Evolutionary conservation across 495 filamentous ascomycete genomes (phyloP).

Genomic region (Tuber indicum): DNA sequence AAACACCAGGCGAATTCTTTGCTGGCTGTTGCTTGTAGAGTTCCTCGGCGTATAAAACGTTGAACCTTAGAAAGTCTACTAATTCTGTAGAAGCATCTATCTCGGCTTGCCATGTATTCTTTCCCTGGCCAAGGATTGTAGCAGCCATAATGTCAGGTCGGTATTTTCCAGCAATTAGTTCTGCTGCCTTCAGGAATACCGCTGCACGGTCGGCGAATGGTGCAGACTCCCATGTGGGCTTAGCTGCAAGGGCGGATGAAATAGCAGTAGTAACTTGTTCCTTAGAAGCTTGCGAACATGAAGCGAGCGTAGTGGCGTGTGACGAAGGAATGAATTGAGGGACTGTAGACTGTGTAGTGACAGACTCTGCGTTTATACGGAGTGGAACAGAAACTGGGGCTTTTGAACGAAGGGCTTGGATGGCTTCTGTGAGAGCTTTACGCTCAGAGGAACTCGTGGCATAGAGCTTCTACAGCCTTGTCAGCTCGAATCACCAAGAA

Average conservation of each 20-base stretch:
- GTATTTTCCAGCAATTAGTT: conserved; percentile 81
- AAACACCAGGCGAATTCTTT: conserved; percentile 68
- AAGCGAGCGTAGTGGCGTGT: conserved; percentile 65
- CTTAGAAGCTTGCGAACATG: conserved; percentile 67
- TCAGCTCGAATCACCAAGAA: neutral
- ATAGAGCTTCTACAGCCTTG: conserved; percentile 66
- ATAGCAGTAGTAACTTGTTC: conserved; percentile 70
- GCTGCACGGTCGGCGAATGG: conserved; percentile 88
- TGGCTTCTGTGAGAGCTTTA: conserved; percentile 61
- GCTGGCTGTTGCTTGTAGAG: conserved; percentile 75
- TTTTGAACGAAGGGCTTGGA: conserved; percentile 56
- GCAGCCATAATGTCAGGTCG: conserved; percentile 87
- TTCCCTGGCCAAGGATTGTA: conserved; percentile 90
- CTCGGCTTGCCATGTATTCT: conserved; percentile 95
- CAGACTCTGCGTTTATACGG: conserved; percentile 67
- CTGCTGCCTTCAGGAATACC: conserved; percentile 87
- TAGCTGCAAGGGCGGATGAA: conserved; percentile 69
- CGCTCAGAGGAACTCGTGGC: conserved; percentile 72
- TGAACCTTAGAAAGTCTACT: conserved; percentile 84
- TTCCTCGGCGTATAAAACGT: conserved; percentile 81
- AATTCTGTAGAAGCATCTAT: conserved; percentile 91
- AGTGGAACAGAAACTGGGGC: conserved; percentile 66
- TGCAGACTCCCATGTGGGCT: conserved; percentile 69
- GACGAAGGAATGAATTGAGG: conserved; percentile 68
- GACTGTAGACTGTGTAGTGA: conserved; percentile 18